phyloP scores from a whole-genome alignment of 2,329 filamentous ascomycete genomes.

The Colletotrichum musicola region DNA sequence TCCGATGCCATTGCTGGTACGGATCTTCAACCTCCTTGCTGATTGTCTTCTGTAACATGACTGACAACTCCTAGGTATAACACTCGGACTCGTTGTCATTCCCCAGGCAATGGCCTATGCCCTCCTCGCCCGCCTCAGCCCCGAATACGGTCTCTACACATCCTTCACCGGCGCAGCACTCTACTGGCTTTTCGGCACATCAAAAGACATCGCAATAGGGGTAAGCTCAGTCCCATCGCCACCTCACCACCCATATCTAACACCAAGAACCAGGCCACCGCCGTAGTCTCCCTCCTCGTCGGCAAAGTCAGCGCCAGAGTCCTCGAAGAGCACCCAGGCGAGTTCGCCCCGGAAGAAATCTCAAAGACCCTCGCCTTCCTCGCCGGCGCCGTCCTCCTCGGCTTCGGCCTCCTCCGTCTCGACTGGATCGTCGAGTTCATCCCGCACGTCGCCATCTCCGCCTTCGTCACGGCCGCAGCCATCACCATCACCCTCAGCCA shows the following conservation, averaged over 20 bases:
- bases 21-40: constrained; percentile 4
- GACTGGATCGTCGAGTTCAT: constrained; percentile 69
- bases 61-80: constrained; percentile 49
- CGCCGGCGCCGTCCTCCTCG: constrained; percentile 61
- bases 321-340: constrained; percentile 48
- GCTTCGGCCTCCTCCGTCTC: constrained; percentile 62
- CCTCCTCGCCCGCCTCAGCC: constrained; percentile 73
- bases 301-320: constrained; percentile 59
- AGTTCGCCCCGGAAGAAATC: constrained; percentile 48
- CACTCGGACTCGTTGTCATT: constrained; percentile 76
- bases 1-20: constrained; percentile 80
- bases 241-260: constrained; percentile 15
- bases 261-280: constrained; percentile 61
- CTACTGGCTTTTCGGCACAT: constrained; percentile 88
- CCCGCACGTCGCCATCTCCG: constrained; percentile 63
- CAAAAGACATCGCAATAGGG: constrained; percentile 87
- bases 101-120: constrained; percentile 88
- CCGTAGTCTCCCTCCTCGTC: constrained; percentile 64
- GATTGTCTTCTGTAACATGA: not conserved
- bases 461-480: constrained; percentile 67
- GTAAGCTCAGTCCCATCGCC: constrained; percentile 45
- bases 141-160: constrained; percentile 82
- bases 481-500: constrained; percentile 65
- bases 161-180: constrained; percentile 84
- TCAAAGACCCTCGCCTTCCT: constrained; percentile 63